phyloP scores from a whole-genome alignment of 148 eudicot genomes.

The Oxyria digyna region DNA sequence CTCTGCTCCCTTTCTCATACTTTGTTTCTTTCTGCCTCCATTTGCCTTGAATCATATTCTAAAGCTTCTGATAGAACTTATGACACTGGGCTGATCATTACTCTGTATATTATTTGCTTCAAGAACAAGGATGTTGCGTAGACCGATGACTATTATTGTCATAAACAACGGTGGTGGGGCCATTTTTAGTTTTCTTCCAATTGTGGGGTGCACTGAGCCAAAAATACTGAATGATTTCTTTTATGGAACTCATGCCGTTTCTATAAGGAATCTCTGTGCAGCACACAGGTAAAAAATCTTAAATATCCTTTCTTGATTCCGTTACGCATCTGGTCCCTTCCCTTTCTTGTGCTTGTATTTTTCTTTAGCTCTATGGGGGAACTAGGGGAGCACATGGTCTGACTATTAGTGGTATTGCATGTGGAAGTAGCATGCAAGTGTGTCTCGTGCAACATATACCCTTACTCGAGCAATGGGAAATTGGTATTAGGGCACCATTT shows the following conservation, averaged over 20 bases:
- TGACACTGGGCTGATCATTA: too few species aligned
- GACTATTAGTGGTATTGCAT: background rate
- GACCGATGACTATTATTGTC: constrained; percentile 69
- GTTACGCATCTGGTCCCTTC: background rate
- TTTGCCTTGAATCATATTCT: background rate
- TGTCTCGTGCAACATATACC: background rate
- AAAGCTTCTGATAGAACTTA: background rate
- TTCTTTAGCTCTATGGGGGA: background rate
- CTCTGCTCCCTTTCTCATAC: background rate
- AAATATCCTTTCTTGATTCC: background rate
- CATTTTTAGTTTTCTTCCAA: constrained; percentile 87
- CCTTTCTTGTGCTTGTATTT: background rate
- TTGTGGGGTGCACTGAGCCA: constrained; percentile 52
- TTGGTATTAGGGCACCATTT: background rate
- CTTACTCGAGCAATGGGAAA: background rate
- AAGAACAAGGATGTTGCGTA: constrained; percentile 67
- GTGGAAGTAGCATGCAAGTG: background rate
- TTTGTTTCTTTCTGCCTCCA: background rate
- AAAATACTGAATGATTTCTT: constrained; percentile 63
- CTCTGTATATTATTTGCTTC: too few species aligned
- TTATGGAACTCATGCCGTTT: constrained; percentile 62
- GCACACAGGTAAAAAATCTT: constrained; percentile 70
- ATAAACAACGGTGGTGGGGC: constrained; percentile 95
- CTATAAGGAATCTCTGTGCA: constrained; percentile 51
- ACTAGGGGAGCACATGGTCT: background rate